phyloP scores from a whole-genome alignment of 768 basidiomycete species.

The Boletales sp. region DNA sequence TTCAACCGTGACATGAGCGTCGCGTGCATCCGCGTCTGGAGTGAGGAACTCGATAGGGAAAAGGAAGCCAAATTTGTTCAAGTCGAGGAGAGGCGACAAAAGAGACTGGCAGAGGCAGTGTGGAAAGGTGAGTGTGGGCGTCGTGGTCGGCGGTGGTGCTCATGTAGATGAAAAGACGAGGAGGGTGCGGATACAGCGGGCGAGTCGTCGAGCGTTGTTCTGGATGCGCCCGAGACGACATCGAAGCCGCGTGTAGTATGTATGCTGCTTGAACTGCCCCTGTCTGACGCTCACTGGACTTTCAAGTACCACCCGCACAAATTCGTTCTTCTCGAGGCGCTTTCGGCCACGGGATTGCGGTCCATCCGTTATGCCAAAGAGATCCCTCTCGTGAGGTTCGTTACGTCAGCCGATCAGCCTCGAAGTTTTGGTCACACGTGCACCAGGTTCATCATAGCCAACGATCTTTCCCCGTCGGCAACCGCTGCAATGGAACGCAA shows the following conservation, averaged over 20 bases:
- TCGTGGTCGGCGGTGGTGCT: background rate
- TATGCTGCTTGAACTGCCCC: conserved; percentile 6
- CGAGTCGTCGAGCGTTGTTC: background rate
- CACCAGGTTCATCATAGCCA: conserved; percentile 88
- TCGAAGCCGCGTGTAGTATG: conserved; percentile 23
- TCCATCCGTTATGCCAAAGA: conserved; percentile 98
- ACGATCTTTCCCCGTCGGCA: conserved; percentile 84
- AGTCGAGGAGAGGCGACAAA: conserved; percentile 46
- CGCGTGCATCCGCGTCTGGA: conserved; percentile 88
- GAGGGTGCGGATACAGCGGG: too few species aligned
- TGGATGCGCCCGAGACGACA: conserved; percentile 1
- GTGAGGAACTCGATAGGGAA: conserved; percentile 60
- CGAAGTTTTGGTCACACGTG: conserved; percentile 25
- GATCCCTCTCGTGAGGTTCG: conserved; percentile 85
- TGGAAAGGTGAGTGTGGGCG: conserved; percentile 41
- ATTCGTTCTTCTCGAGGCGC: conserved; percentile 83
- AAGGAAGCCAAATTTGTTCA: conserved; percentile 62
- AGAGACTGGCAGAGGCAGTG: conserved; percentile 30
- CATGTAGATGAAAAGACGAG: too few species aligned
- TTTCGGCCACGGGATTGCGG: conserved; percentile 93
- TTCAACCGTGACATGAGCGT: conserved; percentile 96
- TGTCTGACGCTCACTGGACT: background rate
- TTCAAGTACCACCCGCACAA: conserved; percentile 55
- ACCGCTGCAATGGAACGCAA: conserved; percentile 85
- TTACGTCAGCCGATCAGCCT: background rate